Evolutionary conservation across 2,329 filamentous ascomycete genomes (phyloP), one percentile per base, ranked within the genome.

Genomic region (Tolypocladium inflatum): DNA sequence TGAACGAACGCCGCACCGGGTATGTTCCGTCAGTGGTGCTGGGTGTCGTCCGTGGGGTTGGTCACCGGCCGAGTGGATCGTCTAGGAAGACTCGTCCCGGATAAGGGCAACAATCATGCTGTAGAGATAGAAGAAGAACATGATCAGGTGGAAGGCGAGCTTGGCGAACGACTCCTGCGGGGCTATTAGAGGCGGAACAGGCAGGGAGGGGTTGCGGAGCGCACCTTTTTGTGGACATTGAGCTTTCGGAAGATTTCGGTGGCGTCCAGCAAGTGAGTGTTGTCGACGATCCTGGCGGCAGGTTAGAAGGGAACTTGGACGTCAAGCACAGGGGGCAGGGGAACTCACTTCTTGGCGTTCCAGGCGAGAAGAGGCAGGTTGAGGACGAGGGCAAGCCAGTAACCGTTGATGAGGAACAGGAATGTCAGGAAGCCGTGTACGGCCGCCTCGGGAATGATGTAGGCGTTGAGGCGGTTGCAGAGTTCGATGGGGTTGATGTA

Each of bases 101-200:
- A 99, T 99, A 63, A 99, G 83, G 65, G 94, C 93, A 63, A 97
- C 93, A 67, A 94, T 94, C 90, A 94, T 95, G 87, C 90, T 95
- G 84, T 96, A 96, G 58, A 99, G 88, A 79, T 99, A 99, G 85
- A 97, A 99, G 86, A 99, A 99, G 85, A 99, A 99, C 91, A 99
- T 97, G 78, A 99, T 76, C 61, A 99, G 81, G 76, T 99, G 94
- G 83, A 99, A 99, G 58, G 93, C 94, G 50, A 99, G 90, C 80
- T 99, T 99, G 80, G 94, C 87, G 76, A 99, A 99, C 0, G 94
- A 97, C 85, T 99, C 94, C 92, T 96, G 58, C 69, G 57, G 63
- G 60, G 19, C 1, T 37, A 60, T 73, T 64, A 71, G 65, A 57
- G 23, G 39, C 17, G 23, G 3, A 37, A 42, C 8, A 23, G 37